phyloP scores from a whole-genome alignment of 1,284 basidiomycete genomes.

The Apiotrichum laibachii region DNA sequence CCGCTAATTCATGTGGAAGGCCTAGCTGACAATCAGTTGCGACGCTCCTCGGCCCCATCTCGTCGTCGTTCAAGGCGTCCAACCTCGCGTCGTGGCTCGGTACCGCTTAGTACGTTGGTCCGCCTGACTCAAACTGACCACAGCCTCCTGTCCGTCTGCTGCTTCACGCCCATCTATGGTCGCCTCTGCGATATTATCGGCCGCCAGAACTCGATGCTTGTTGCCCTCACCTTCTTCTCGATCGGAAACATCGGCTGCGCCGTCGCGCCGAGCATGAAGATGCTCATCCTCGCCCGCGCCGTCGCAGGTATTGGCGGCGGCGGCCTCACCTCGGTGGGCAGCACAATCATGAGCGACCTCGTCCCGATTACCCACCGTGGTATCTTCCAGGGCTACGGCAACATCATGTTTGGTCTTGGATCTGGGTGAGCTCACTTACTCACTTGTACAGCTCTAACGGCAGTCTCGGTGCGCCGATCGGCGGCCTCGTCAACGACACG shows the following conservation, averaged over 20 bases:
- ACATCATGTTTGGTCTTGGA: slow-evolving; percentile 59
- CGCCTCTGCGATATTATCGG: slow-evolving; percentile 83
- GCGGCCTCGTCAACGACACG: slow-evolving; percentile 77
- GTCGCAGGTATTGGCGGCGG: slow-evolving; percentile 88
- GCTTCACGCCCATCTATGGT: slow-evolving; percentile 85
- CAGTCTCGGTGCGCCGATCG: slow-evolving; percentile 83
- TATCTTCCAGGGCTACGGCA: slow-evolving; percentile 82
- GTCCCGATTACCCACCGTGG: slow-evolving; percentile 74
- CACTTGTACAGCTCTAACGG: slow-evolving; percentile 38
- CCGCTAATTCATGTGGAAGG: background rate
- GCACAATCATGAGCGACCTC: slow-evolving; percentile 47
- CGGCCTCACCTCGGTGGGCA: slow-evolving; percentile 55
- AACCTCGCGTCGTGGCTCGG: slow-evolving; percentile 77
- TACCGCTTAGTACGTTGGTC: slow-evolving; percentile 57
- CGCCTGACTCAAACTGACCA: background rate
- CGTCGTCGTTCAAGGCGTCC: slow-evolving; percentile 46
- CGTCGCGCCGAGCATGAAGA: slow-evolving; percentile 74
- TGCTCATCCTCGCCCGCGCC: slow-evolving; percentile 74
- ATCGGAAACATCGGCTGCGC: slow-evolving; percentile 78
- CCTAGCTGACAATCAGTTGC: slow-evolving; percentile 31
- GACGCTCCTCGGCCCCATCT: slow-evolving; percentile 59
- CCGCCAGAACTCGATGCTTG: slow-evolving; percentile 66
- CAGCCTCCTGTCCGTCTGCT: slow-evolving; percentile 72
- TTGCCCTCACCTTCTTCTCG: slow-evolving; percentile 75
- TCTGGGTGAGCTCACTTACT: slow-evolving; percentile 55